phyloP scores from a whole-genome alignment of 164 flowering plant genomes.

The Magnolia kwangsiensis region DNA sequence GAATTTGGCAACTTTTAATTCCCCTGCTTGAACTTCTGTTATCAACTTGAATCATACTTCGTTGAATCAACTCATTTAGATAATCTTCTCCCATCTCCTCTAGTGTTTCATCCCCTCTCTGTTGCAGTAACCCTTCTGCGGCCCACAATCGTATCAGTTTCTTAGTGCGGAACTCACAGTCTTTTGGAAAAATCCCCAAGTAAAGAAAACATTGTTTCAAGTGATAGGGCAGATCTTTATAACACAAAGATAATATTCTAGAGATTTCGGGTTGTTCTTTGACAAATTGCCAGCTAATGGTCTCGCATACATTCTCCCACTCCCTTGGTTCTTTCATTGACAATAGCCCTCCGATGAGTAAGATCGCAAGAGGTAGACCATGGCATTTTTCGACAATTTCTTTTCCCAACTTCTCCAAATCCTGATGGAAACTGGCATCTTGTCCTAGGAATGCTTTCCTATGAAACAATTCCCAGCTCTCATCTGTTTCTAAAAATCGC shows the following conservation, averaged over 20 bases:
- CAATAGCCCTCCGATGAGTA: background rate
- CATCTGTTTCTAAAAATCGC: background rate
- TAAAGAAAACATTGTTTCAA: background rate
- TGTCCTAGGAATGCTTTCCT: slow-evolving; percentile 7
- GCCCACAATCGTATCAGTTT: background rate
- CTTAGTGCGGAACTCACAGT: background rate
- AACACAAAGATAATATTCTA: slow-evolving; percentile 9
- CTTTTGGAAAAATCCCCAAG: background rate
- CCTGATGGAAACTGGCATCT: slow-evolving; percentile 8
- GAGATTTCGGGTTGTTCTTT: background rate
- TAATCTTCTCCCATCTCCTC: slow-evolving; percentile 4
- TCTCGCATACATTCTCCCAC: background rate
- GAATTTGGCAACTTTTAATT: background rate
- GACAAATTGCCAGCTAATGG: background rate
- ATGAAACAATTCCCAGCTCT: background rate
- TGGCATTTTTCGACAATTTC: background rate
- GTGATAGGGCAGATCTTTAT: background rate
- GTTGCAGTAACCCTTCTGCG: slow-evolving; percentile 5
- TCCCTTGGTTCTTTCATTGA: background rate
- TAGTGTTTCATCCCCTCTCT: background rate
- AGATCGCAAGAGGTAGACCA: background rate
- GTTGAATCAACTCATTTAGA: background rate
- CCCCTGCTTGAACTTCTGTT: background rate
- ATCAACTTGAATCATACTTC: background rate
- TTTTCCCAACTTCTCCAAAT: background rate